Conservation (phyloP, 2,329 filamentous ascomycete genomes). For the Thermothelomyces thermophilus region DNA sequence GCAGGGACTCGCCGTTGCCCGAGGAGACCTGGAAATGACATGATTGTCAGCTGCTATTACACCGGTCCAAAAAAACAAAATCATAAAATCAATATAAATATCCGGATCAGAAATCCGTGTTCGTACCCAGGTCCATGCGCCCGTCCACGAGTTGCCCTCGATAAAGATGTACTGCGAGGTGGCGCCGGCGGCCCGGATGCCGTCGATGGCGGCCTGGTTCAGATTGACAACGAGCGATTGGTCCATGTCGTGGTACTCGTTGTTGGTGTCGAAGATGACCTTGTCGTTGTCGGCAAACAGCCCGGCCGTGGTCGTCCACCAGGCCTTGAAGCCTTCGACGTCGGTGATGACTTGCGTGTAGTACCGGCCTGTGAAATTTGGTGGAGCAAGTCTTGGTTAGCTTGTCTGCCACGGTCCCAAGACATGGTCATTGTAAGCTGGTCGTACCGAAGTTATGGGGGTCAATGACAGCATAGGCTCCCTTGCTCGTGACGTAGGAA, state of each 20-base stretch:
- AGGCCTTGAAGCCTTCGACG: conserved; percentile 46
- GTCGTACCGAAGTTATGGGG: conserved; percentile 52
- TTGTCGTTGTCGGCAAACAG: conserved; percentile 46
- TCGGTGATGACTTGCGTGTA: conserved; percentile 47
- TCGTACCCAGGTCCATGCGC: conserved; percentile 41
- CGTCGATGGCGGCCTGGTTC: conserved; percentile 59
- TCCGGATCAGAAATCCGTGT: too few relatives aligned
- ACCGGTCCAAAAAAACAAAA: too few relatives aligned
- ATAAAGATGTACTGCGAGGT: conserved; percentile 49
- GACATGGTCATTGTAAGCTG: neutral
- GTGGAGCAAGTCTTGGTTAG: neutral
- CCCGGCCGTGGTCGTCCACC: conserved; percentile 50
- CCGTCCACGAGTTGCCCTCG: conserved; percentile 49
- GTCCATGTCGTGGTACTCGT: conserved; percentile 59
- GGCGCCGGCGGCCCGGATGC: conserved; percentile 53
- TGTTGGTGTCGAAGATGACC: conserved; percentile 61
- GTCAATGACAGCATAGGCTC: conserved; percentile 35
- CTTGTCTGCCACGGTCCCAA: too few relatives aligned
- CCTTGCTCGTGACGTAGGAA: conserved; percentile 28
- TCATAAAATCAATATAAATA: too few relatives aligned
- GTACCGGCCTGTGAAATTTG: conserved; percentile 35
- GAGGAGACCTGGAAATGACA: conserved; percentile 33
- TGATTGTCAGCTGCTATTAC: neutral
- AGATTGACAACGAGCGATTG: conserved; percentile 51
- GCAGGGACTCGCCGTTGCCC: conserved; percentile 33